Evolutionary conservation across 148 eudicot genomes (phyloP), one percentile per base, ranked within the genome.

Genomic region (Camellia japonica): DNA sequence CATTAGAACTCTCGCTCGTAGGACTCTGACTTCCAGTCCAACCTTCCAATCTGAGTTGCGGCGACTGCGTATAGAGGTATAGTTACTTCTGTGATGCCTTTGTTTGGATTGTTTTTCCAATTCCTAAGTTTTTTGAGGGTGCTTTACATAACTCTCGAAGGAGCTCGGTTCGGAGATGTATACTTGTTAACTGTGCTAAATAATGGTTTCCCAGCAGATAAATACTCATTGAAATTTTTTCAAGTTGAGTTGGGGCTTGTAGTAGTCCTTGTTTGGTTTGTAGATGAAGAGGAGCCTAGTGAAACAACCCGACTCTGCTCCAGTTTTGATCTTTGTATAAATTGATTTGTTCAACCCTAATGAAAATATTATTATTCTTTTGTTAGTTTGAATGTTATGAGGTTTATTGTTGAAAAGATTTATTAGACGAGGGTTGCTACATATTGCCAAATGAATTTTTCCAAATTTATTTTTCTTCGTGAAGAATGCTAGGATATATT

Each of bases 1-100:
- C 86, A 95, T 95, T 30, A 88, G 88, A 76, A 81, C 85, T 76
- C 97, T 95, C 73, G 97, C 98, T 70, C 92, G 86, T 78, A 89
- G 89, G 62, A 95, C 96, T 71, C 87, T 95, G 71, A 82, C 87
- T 78, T 89, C 97, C 60, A 95, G 97, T 87, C 84, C 92, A 11
- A 87, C 89, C 46, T 93, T 95, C 77, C 89, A 87, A 79, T 79
- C 87, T n/a, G 98, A 95, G 86, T 59, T 95, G 82, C 87, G 92
- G 20, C 90, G 98, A 3, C 81, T 93, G 65, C 78, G 98, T 83
- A 87, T 95, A 42, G 97, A 93, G 44, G 52, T 95, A 49, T 93
- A 86, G 75, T 19, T 18, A 23, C 68, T 23, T 3, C 23, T 18
- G 12, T 30, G 44, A n/a, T 11, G 69, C 6, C 30, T 23, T 65